Percentiles rank a stretch among this genome's conserved stretches.
phyloP scores from a whole-genome alignment of 2,329 filamentous ascomycete species.

The Ascochyta pisi region DNA sequence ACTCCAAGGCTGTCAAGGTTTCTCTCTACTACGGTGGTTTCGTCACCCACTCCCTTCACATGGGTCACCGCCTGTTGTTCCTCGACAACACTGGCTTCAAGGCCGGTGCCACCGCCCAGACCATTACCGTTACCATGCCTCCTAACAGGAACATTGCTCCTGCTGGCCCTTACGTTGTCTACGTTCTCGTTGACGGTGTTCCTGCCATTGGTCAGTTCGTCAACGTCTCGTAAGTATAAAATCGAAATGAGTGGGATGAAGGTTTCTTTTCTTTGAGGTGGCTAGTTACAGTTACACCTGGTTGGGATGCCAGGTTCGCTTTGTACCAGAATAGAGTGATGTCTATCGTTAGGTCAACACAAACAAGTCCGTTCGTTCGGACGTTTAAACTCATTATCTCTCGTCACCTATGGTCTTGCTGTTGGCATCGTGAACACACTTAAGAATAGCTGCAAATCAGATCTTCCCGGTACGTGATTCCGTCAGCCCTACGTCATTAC shows the following conservation, averaged over 20 bases:
- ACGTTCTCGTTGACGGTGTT: conserved; percentile 63
- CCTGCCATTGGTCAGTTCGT: conserved; percentile 62
- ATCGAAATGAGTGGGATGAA: conserved; percentile 5
- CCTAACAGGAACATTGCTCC: conserved; percentile 63
- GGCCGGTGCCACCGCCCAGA: conserved; percentile 52
- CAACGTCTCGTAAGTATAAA: conserved; percentile 43
- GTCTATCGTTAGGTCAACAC: background rate
- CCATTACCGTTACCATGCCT: conserved; percentile 61
- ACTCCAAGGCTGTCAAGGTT: conserved; percentile 56
- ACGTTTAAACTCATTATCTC: background rate
- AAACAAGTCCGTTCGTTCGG: conserved; percentile 9
- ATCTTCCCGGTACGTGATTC: too few species aligned
- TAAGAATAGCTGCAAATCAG: too few species aligned
- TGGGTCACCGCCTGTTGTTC: conserved; percentile 65
- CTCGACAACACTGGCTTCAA: conserved; percentile 59
- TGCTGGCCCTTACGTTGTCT: conserved; percentile 67
- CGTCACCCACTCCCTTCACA: conserved; percentile 67
- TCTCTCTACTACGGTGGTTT: conserved; percentile 66
- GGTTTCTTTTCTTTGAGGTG: conserved; percentile 4
- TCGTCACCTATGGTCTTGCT: background rate
- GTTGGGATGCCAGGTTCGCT: background rate
- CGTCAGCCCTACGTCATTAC: too few species aligned
- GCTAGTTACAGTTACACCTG: conserved; percentile 9
- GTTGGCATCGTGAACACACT: too few species aligned
- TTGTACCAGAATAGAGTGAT: conserved; percentile 11